Conservation (phyloP, 2,329 filamentous ascomycete species). For the Xylariaceae sp. region DNA sequence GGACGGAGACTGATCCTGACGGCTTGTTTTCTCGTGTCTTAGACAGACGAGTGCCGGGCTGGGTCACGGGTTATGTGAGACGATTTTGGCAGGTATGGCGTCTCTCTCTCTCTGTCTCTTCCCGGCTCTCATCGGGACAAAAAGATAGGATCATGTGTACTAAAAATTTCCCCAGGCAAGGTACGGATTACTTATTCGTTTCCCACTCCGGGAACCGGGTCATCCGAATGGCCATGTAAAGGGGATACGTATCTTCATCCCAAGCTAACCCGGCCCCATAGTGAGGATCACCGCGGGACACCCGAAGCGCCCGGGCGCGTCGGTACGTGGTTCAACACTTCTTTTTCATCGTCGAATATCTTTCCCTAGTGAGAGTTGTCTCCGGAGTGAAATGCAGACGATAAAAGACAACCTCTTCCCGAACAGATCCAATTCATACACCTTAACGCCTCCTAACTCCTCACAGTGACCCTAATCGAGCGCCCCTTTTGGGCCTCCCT, state of each 20-base stretch:
- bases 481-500: conserved; percentile 76
- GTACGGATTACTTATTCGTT: not conserved
- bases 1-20: conserved; percentile 9
- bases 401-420: not conserved
- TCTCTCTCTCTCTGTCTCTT: not conserved
- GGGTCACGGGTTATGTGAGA: conserved; percentile 88
- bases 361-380: too few species aligned
- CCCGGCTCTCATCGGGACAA: not conserved
- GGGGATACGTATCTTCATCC: not conserved
- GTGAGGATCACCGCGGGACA: conserved; percentile 91
- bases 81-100: conserved; percentile 87
- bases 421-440: not conserved
- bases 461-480: conserved; percentile 74
- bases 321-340: not conserved
- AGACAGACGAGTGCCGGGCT: conserved; percentile 84
- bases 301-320: conserved; percentile 83
- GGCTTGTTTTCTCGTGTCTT: not conserved
- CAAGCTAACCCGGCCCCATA: conserved; percentile 36
- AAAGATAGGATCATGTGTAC: not conserved
- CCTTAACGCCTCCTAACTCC: not conserved
- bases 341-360: not conserved
- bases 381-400: not conserved
- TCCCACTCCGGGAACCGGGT: not conserved
- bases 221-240: not conserved
- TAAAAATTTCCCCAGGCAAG: conserved; percentile 22